Evolutionary conservation across 1,139 yeast species (phyloP).

Genomic region (Nakaseomyces uthaithaninus): DNA sequence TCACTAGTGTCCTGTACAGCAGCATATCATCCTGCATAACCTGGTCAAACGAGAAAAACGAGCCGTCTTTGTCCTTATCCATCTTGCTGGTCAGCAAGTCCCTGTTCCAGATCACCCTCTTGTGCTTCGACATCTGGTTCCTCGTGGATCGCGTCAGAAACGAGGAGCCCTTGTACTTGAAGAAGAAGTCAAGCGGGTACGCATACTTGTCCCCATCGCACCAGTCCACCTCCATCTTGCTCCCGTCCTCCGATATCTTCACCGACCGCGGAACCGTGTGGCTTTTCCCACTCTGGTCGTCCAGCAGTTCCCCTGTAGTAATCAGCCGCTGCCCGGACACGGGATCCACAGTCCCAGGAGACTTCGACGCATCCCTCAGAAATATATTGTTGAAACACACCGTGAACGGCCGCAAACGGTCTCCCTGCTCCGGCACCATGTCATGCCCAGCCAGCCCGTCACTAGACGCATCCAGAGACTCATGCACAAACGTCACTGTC

Average conservation of each 20-base stretch:
- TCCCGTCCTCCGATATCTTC: conserved; percentile 31
- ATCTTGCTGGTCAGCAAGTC: conserved; percentile 24
- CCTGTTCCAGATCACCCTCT: conserved; percentile 38
- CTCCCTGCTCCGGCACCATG: not conserved
- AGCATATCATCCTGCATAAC: conserved; percentile 33
- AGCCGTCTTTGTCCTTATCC: conserved; percentile 34
- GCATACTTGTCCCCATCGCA: conserved; percentile 42
- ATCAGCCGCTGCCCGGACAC: conserved; percentile 56
- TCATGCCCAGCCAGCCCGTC: not conserved
- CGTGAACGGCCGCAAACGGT: conserved; percentile 18
- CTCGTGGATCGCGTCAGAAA: conserved; percentile 32
- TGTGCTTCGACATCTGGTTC: conserved; percentile 32
- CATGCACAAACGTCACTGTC: conserved; percentile 6
- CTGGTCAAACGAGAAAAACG: conserved; percentile 32
- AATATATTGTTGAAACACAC: conserved; percentile 48
- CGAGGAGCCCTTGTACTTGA: conserved; percentile 36
- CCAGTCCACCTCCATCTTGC: conserved; percentile 45
- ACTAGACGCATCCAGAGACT: not conserved
- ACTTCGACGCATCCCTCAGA: conserved; percentile 56
- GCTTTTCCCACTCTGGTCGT: conserved; percentile 26
- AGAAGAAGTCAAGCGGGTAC: conserved; percentile 44
- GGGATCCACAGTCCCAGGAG: conserved; percentile 45
- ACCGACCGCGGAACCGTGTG: conserved; percentile 29
- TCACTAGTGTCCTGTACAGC: conserved; percentile 38
- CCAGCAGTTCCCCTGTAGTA: conserved; percentile 45